Evolutionary conservation across 2,329 filamentous ascomycete species (phyloP).

Genomic region (Paradendryphiella salina): DNA sequence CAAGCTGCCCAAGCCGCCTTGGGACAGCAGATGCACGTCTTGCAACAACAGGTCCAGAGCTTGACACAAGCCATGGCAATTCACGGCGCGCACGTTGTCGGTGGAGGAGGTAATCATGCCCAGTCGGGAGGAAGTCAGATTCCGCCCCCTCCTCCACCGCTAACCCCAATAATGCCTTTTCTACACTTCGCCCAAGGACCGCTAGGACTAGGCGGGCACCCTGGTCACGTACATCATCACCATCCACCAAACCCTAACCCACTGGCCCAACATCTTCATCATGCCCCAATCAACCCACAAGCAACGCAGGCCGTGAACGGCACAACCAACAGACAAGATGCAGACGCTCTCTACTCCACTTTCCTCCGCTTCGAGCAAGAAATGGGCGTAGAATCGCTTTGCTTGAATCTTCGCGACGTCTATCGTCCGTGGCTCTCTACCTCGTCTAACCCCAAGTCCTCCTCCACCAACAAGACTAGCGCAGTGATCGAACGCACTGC

Average conservation of each 20-base stretch:
- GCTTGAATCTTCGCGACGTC: constrained; percentile 37
- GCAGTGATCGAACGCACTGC: neutral
- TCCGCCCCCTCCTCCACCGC: constrained; percentile 23
- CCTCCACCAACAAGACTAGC: neutral
- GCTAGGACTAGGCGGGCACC: neutral
- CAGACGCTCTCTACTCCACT: constrained; percentile 27
- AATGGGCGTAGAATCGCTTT: constrained; percentile 42
- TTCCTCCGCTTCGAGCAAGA: constrained; percentile 46
- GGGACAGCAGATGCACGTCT: constrained; percentile 31
- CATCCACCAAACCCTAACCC: constrained; percentile 16
- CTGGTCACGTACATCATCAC: constrained; percentile 5
- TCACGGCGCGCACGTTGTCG: constrained; percentile 8
- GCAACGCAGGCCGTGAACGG: neutral
- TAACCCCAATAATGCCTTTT: constrained; percentile 28
- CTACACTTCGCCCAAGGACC: constrained; percentile 27
- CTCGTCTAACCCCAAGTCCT: neutral
- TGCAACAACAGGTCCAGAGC: constrained; percentile 34
- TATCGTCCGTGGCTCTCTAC: constrained; percentile 9
- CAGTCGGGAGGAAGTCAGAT: constrained; percentile 10
- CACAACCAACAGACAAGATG: neutral
- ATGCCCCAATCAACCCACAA: neutral
- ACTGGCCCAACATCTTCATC: constrained; percentile 19
- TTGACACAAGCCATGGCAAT: constrained; percentile 24
- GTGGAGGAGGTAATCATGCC: constrained; percentile 3
- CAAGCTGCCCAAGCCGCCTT: constrained; percentile 33